Percentiles rank a stretch among this genome's conserved stretches.
Conservation (phyloP, 208 protist genomes). For the Crithidia expoeki region DNA sequence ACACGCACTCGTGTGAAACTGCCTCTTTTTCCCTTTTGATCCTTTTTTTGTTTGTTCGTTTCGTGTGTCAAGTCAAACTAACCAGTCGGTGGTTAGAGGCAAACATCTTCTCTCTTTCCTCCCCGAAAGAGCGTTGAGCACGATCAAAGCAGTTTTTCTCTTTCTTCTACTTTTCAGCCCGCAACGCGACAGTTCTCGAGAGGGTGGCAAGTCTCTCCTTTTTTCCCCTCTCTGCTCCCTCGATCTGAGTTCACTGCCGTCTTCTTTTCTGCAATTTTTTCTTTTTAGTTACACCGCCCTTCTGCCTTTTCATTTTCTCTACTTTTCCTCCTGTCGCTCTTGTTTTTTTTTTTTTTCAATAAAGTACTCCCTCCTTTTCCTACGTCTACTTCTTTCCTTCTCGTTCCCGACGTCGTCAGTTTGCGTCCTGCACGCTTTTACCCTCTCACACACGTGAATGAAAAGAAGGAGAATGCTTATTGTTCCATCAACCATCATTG, state of each 20-base stretch:
- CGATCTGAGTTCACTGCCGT: not conserved
- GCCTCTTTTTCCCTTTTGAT: constrained; percentile 17
- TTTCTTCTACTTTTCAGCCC: not conserved
- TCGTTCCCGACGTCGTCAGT: not conserved
- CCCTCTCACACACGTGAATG: no score
- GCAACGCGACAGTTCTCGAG: not conserved
- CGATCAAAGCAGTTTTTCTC: not conserved
- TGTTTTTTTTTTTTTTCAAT: not conserved
- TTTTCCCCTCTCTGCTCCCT: not conserved
- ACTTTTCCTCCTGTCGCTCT: not conserved
- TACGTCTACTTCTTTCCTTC: constrained; percentile 1
- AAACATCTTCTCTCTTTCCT: constrained; percentile 1
- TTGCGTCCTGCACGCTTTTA: constrained; percentile 3
- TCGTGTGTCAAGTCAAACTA: not conserved
- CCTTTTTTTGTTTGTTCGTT: constrained; percentile 19
- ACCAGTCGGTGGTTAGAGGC: not conserved
- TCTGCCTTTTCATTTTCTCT: not conserved
- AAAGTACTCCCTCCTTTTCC: no score
- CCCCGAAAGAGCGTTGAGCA: no score
- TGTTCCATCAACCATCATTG: no score
- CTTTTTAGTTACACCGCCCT: not conserved
- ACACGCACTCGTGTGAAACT: constrained; percentile 2
- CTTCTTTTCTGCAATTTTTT: not conserved
- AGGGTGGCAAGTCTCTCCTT: not conserved
- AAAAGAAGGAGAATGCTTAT: no score